These are phyloP conservation scores for Pontederia crassipes DNA, from an alignment of 176 grass and related monocot genomes.

Conservation along the genomic window DNA sequence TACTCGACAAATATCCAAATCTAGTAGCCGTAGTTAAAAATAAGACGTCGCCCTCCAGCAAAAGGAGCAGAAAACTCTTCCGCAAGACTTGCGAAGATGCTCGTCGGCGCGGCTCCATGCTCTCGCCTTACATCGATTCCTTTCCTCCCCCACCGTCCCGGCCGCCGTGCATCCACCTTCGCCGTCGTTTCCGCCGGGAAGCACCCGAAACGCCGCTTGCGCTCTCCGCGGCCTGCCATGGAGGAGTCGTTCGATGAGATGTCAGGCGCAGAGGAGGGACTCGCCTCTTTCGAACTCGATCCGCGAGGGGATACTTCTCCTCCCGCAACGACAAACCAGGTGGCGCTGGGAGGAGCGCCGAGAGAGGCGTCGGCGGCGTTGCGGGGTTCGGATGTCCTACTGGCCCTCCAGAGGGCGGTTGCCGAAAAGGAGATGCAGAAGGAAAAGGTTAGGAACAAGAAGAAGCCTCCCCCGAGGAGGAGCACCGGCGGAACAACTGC, in stretches of 20 bases:
- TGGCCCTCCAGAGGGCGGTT: constrained; percentile 30
- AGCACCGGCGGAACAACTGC: not conserved
- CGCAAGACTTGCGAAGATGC: not conserved
- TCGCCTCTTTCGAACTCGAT: not conserved
- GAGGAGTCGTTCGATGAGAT: not conserved
- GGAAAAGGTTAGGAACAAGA: constrained; percentile 3
- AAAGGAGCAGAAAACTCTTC: no score
- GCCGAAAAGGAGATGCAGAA: constrained; percentile 36
- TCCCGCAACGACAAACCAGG: not conserved
- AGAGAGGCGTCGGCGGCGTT: constrained; percentile 16
- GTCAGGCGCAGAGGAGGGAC: not conserved
- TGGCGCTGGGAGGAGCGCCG: not conserved
- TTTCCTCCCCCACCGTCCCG: not conserved
- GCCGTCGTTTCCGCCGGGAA: not conserved
- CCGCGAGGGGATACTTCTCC: not conserved
- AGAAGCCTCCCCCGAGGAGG: not conserved
- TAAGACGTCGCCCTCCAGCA: no score
- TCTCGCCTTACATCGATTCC: not conserved
- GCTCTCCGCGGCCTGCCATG: no score
- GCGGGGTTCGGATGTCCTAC: constrained; percentile 38
- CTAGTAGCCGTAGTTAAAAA: no score
- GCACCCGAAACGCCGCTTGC: not conserved
- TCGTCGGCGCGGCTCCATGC: not conserved
- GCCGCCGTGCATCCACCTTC: not conserved
- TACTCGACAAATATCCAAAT: no score